Conservation (phyloP, 2,329 filamentous ascomycete species). For the Colletotrichum orchidophilum region DNA sequence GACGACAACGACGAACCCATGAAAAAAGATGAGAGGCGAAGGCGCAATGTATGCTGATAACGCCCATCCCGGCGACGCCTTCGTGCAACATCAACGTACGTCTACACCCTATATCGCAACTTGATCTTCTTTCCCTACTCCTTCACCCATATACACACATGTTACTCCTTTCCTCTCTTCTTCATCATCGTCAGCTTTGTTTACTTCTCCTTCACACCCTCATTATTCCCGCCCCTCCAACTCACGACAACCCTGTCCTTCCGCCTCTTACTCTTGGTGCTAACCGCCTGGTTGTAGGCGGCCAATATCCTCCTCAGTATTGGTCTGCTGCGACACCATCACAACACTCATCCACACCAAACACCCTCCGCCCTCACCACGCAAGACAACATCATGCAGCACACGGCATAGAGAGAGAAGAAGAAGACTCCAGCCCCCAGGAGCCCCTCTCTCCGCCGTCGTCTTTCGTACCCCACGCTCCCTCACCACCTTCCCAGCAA, state of each 20-base stretch:
- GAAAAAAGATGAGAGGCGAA: not conserved
- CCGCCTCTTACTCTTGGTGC: conserved; percentile 15
- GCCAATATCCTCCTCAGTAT: conserved; percentile 33
- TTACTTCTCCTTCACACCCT: not conserved
- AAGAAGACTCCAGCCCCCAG: conserved; percentile 36
- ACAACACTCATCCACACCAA: conserved; percentile 35
- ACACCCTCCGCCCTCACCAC: conserved; percentile 31
- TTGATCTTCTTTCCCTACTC: not conserved
- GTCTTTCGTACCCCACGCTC: conserved; percentile 46
- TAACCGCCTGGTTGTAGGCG: conserved; percentile 35
- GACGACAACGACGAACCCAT: not conserved
- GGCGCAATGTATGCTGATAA: conserved; percentile 25
- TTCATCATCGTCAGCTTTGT: not conserved
- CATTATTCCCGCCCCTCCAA: not conserved
- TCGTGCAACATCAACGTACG: conserved; percentile 24
- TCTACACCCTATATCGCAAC: not conserved
- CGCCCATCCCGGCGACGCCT: conserved; percentile 17
- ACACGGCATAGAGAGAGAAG: conserved; percentile 34
- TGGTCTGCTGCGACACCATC: conserved; percentile 37
- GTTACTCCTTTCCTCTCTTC: not conserved
- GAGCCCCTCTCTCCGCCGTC: conserved; percentile 47
- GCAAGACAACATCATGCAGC: conserved; percentile 32
- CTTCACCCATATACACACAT: not conserved
- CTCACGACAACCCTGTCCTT: not conserved
- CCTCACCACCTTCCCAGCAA: conserved; percentile 50